Base-by-base conservation (phyloP, 768 basidiomycete genomes). In the Boletus insuetus region DNA sequence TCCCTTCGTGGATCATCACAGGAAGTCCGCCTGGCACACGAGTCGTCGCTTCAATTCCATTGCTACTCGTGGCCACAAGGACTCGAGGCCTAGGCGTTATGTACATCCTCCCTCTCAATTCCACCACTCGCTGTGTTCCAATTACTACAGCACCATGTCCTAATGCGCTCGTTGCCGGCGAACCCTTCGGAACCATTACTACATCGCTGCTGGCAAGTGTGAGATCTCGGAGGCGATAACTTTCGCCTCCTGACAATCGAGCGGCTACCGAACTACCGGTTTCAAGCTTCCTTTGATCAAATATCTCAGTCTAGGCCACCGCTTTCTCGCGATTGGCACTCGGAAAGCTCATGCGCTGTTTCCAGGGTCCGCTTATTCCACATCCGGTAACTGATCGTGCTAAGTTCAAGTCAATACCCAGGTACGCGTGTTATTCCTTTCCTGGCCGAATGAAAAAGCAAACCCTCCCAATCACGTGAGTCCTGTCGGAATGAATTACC, bases 221-320 rank as follows among this genome's bases (percentile, higher is more conserved):
- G 46, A 71, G 70, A 69, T 69, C 69, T 69, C 69, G 69, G 69
- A 59, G 66, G 69, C 69, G 69, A 69, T 69, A 55, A 4, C 44
- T 44, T 24, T 60, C 66, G 59, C 59, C 66, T 68, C 68, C 66
- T 69, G 64, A 64, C 65, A 67, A 65, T 71, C 65, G 64, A 66
- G 58, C 59, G 64, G 64, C 49, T 71, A 66, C 68, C 68, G 48
- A 53, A 35, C 35, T 66, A 46, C 60, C 62, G 71, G 67, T 51
- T 59, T 64, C 68, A 59, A 66, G 40, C 67, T 72, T 55, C 58
- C 49, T 59, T 58, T 53, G 49, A 69, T 63, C 58, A 57, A 54
- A 63, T 63, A 60, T 71, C 56, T 62, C 62, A 70, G 62, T 62
- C 62, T 60, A 58, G 59, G 39, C 46, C 60, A 56, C n/a, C 49